A percentile compares a stretch with the other conserved stretches of the same genome.
Evolutionary conservation across 108 stramenopile genomes (phyloP).

Genomic region (Discostella stelligeroides): DNA sequence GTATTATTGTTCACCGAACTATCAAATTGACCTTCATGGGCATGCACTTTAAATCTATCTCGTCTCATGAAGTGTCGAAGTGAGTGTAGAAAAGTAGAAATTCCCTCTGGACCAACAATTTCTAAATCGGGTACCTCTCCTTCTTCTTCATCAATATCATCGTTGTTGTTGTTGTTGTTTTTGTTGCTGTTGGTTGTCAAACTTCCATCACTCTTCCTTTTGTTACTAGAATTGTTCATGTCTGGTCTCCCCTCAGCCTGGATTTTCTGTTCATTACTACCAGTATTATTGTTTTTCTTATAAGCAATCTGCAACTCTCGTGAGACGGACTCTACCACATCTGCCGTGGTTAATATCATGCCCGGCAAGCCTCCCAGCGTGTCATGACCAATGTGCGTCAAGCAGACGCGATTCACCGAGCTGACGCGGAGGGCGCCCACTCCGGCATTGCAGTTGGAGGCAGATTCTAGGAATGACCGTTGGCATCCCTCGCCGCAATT

Average conservation of each 20-base stretch:
- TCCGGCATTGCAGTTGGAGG: constrained; percentile 18
- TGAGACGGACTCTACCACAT: constrained; percentile 54
- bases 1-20: constrained; percentile 15
- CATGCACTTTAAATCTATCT: constrained; percentile 65
- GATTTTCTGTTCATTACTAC: background rate
- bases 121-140: constrained; percentile 53
- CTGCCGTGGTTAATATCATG: constrained; percentile 78
- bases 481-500: constrained; percentile 89
- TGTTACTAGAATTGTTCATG: background rate
- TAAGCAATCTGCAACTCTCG: constrained; percentile 24
- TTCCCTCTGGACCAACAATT: constrained; percentile 74
- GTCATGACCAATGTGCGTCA: constrained; percentile 71
- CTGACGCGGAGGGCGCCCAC: constrained; percentile 58
- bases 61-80: constrained; percentile 84
- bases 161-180: too few relatives aligned
- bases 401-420: constrained; percentile 66
- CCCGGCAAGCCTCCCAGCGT: constrained; percentile 83
- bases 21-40: constrained; percentile 64
- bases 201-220: constrained; percentile 24
- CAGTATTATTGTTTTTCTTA: constrained; percentile 15
- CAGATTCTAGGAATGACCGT: constrained; percentile 78
- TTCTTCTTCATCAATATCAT: too few relatives aligned
- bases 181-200: constrained; percentile 16
- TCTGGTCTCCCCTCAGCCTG: background rate
- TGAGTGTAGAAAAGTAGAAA: constrained; percentile 63